Conservation (phyloP, 2,329 filamentous ascomycete species). For the Colletotrichum sp. region DNA sequence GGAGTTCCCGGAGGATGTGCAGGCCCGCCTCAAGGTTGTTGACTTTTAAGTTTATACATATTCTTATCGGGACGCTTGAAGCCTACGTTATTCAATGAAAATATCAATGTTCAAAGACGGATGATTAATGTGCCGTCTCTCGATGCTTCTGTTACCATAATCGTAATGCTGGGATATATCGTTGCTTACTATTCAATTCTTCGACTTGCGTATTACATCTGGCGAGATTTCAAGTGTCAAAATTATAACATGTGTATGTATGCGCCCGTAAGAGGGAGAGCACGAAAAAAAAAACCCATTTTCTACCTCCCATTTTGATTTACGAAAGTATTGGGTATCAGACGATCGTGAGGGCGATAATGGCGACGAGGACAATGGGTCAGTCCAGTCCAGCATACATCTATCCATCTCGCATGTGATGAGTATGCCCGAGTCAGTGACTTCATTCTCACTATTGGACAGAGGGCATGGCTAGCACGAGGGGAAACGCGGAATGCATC, state of each 20-base stretch:
- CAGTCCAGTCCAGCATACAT: neutral
- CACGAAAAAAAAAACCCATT: rapidly evolving
- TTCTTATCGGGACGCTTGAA: neutral
- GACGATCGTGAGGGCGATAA: neutral
- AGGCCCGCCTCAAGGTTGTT: conserved; percentile 70
- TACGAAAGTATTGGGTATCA: neutral
- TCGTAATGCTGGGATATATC: neutral
- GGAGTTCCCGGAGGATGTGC: conserved; percentile 75
- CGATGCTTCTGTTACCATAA: too few species aligned
- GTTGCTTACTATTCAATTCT: rapidly evolving
- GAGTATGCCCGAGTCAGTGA: neutral
- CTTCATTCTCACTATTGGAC: neutral
- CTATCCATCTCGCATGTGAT: too few species aligned
- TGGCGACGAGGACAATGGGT: neutral
- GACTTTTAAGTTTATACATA: conserved; percentile 52
- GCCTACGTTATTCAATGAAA: neutral
- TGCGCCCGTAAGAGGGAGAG: rapidly evolving
- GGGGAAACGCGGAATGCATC: neutral
- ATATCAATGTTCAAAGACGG: neutral
- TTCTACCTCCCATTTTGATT: neutral
- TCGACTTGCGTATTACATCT: neutral
- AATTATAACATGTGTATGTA: too few species aligned
- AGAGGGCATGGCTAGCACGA: neutral
- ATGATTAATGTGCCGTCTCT: too few species aligned
- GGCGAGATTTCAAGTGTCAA: too few species aligned